A percentile compares a stretch with the other conserved stretches of the same genome.
Conservation (phyloP, 2,329 filamentous ascomycete genomes). For the Penicillium sp. region DNA sequence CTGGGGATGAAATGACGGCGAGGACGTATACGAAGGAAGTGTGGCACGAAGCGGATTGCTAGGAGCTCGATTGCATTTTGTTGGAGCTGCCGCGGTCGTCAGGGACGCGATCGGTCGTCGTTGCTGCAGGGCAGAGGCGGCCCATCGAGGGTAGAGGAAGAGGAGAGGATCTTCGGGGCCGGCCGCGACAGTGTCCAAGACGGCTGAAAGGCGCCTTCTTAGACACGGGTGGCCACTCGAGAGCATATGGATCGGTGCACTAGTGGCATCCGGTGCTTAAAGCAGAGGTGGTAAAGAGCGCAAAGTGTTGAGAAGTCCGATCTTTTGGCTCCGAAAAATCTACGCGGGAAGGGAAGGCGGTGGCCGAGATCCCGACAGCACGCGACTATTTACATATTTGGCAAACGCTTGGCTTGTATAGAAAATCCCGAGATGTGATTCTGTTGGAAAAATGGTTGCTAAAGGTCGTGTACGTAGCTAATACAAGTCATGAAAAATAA, state of each 20-base stretch:
- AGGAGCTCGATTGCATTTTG: neutral
- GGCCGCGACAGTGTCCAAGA: conserved; percentile 38
- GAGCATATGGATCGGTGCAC: conserved; percentile 39
- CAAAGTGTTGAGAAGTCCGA: conserved; percentile 8
- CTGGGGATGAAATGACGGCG: conserved; percentile 2
- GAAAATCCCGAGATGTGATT: neutral
- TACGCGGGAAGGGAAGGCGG: conserved; percentile 26
- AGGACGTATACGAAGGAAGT: neutral
- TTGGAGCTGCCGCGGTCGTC: conserved; percentile 5
- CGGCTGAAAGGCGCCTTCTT: conserved; percentile 38
- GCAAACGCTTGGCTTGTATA: neutral
- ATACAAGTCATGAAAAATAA: neutral
- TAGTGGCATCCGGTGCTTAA: conserved; percentile 19
- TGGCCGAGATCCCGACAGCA: conserved; percentile 7
- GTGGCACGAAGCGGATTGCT: neutral
- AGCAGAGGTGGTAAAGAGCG: conserved; percentile 1
- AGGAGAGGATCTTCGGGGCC: conserved; percentile 45
- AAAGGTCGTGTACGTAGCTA: neutral
- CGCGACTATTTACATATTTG: neutral
- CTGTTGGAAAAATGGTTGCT: neutral
- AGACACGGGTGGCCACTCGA: conserved; percentile 44
- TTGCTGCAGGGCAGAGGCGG: conserved; percentile 29
- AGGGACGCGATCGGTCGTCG: conserved; percentile 22
- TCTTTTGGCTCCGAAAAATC: conserved; percentile 5
- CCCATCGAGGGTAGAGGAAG: conserved; percentile 49